Conservation (phyloP, 108 stramenopile species). For the Heterococcus sp. region DNA sequence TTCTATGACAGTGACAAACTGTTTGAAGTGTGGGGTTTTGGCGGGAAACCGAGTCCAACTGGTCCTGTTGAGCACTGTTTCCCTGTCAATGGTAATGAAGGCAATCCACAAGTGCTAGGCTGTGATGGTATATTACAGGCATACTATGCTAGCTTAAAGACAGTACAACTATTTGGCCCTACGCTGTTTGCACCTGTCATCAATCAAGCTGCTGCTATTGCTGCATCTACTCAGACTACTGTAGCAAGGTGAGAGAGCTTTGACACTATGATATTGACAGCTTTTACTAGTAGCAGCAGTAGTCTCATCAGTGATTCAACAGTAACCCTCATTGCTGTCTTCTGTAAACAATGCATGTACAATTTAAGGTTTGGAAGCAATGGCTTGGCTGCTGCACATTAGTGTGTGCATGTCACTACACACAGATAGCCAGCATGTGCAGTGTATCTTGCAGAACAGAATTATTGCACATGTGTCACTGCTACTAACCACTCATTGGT, state of each 20-base stretch:
- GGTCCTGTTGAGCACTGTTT: constrained; percentile 39
- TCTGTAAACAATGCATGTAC: no score
- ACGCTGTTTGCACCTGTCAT: constrained; percentile 57
- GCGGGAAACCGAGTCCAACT: constrained; percentile 68
- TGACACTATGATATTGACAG: no score
- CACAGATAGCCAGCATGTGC: no score
- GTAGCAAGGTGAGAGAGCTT: constrained; percentile 38
- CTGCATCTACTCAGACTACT: constrained; percentile 15
- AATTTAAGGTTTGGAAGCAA: no score
- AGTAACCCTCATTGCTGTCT: no score
- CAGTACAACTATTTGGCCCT: constrained; percentile 65
- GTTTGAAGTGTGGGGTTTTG: constrained; percentile 80
- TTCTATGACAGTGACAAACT: constrained; percentile 70
- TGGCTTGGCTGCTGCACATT: no score
- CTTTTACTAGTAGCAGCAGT: no score
- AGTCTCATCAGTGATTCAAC: no score
- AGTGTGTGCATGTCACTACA: no score
- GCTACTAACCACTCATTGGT: no score
- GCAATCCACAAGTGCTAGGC: constrained; percentile 48
- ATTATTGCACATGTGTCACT: no score
- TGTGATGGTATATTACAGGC: constrained; percentile 68
- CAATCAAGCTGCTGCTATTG: constrained; percentile 24
- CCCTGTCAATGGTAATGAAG: constrained; percentile 41
- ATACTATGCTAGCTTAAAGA: constrained; percentile 66
- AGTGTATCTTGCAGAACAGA: no score